phyloP scores from a whole-genome alignment of 2,329 filamentous ascomycete genomes.

The Pyricularia sp. region DNA sequence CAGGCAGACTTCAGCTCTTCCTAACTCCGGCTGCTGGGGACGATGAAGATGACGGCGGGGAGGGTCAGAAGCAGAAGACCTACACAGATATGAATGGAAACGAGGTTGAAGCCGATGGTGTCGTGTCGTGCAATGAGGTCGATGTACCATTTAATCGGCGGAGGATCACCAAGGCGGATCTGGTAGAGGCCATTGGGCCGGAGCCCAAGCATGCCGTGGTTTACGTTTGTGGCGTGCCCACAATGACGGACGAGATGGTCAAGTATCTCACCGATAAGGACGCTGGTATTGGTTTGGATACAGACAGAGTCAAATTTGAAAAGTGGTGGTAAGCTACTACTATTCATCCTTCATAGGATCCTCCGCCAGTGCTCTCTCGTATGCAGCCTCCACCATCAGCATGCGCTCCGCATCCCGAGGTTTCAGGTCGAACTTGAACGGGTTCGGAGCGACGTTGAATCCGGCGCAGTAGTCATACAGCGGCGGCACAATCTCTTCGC shows the following conservation, averaged over 20 bases:
- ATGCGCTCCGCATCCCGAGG: background rate
- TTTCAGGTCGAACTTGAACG: background rate
- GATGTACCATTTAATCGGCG: constrained; percentile 20
- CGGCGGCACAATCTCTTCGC: background rate
- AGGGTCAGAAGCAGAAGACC: background rate
- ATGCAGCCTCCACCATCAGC: background rate
- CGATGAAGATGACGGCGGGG: background rate
- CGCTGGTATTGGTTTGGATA: constrained; percentile 14
- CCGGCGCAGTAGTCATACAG: background rate
- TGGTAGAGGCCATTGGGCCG: constrained; percentile 24
- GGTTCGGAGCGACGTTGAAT: background rate
- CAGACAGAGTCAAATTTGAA: constrained; percentile 19
- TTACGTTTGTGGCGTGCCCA: constrained; percentile 55
- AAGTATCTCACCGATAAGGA: constrained; percentile 23
- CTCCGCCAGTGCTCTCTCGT: background rate
- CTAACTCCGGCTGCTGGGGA: constrained; percentile 17
- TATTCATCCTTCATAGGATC: background rate
- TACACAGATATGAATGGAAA: constrained; percentile 6
- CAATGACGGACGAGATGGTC: constrained; percentile 57
- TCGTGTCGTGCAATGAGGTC: constrained; percentile 9
- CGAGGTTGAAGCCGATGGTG: constrained; percentile 6
- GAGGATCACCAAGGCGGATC: constrained; percentile 29
- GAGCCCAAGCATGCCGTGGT: constrained; percentile 33
- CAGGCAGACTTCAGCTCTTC: constrained; percentile 32
- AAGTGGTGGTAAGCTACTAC: constrained; percentile 23